Base-by-base conservation (phyloP, 2,329 filamentous ascomycete genomes). In the Leptographium radiaticola region DNA sequence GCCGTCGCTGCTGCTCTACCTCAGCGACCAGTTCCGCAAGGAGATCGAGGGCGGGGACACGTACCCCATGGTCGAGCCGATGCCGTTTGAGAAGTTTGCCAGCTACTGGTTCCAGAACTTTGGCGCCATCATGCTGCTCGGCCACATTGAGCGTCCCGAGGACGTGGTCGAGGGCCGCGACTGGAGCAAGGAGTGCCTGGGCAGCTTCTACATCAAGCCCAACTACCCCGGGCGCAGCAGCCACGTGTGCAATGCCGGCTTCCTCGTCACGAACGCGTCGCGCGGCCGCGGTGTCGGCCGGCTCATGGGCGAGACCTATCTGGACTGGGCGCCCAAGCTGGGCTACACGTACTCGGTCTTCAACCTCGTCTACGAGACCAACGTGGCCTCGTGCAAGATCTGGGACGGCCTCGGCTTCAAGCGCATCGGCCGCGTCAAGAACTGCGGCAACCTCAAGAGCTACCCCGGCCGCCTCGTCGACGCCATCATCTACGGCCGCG, bases 401-500 rank as follows among this genome's bases (percentile, higher is more conserved):
- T 95, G 89, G 89, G 89, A 95, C 68, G 86, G 84, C 1, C 77
- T 95, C 34, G 89, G 89, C 56, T 95, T 95, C 73, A 93, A 94
- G 75, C 83, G 89, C 55, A 93, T 95, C 64, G 89, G 89, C 20
- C 81, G 87, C 52, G 84, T 95, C 61, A 84, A 84, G 63, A 81
- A 77, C 44, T 83, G 80, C 64, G 84, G 84, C 57, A 81, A 80
- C 65, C 75, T 88, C 45, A 79, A 81, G 64, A 86, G 83, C 58
- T 76, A 84, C 59, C 84, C 83, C 10, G 81, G 77, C 58, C 78
- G 83, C 59, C 75, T 84, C 57, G 79, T 88, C 57, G 84, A 88
- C 68, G 85, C 83, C 64, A 87, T 88, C 66, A 87, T 88, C 58
- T 88, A 86, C 69, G 89, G 89, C 38, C 76, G 80, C 53, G 81